A percentile compares a stretch with the other conserved stretches of the same genome.
Conservation (phyloP, 2,329 filamentous ascomycete genomes). For the Arthroderma sp. region DNA sequence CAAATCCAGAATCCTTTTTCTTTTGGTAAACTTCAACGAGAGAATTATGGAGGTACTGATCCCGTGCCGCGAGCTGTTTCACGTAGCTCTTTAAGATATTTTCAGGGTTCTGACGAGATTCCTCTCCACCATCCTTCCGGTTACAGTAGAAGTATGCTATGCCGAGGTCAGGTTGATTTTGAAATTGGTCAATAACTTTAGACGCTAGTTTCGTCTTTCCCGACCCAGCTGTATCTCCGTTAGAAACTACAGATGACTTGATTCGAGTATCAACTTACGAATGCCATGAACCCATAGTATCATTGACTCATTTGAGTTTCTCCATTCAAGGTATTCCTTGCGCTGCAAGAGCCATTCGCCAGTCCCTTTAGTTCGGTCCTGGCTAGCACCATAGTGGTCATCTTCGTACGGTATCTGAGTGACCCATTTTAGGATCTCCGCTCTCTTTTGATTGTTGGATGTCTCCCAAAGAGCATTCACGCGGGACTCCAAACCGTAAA, state of each 20-base stretch:
- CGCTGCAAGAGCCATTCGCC: conserved; percentile 13
- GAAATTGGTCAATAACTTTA: conserved; percentile 4
- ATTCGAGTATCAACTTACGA: conserved; percentile 9
- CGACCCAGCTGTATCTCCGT: conserved; percentile 4
- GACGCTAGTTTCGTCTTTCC: conserved; percentile 11
- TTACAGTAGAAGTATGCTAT: conserved; percentile 11
- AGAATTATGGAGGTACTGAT: neutral
- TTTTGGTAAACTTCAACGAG: conserved; percentile 3
- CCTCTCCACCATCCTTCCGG: conserved; percentile 3
- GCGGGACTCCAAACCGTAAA: neutral
- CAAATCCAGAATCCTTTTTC: conserved; percentile 2
- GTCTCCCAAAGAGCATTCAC: conserved; percentile 1
- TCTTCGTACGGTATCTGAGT: conserved; percentile 12
- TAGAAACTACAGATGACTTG: too few species aligned
- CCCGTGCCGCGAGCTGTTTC: conserved; percentile 4
- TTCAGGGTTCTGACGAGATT: conserved; percentile 1
- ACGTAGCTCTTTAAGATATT: conserved; percentile 7
- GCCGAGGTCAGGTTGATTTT: neutral
- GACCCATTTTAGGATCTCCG: conserved; percentile 16
- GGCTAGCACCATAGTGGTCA: conserved; percentile 10
- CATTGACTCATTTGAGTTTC: conserved; percentile 8
- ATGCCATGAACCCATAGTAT: conserved; percentile 16
- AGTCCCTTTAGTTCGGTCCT: conserved; percentile 8
- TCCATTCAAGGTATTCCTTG: conserved; percentile 10
- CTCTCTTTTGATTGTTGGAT: conserved; percentile 5